phyloP scores from a whole-genome alignment of 257 asterid species.

The Capsicum pubescens region DNA sequence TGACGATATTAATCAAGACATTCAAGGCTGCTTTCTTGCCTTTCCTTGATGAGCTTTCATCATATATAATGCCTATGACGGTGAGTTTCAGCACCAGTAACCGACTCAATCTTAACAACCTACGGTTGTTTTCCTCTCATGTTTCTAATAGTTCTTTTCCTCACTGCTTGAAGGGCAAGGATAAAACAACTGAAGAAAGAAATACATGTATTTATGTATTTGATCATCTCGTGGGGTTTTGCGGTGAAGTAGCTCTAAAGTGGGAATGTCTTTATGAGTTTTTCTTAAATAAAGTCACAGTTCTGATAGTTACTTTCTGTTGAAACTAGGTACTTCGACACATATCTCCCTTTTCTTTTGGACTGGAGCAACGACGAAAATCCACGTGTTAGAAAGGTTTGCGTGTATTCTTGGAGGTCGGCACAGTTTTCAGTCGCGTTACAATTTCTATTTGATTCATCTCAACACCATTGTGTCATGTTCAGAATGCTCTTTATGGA shows the following conservation, averaged over 20 bases:
- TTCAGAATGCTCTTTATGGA: constrained; percentile 92
- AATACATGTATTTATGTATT: constrained; percentile 84
- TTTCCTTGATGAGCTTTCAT: constrained; percentile 79
- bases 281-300: constrained; percentile 30
- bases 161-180: constrained; percentile 66
- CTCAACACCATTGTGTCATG: constrained; percentile 31
- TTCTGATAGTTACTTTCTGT: constrained; percentile 22
- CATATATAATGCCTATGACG: constrained; percentile 93
- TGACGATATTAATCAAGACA: constrained; percentile 84
- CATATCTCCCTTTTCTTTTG: constrained; percentile 87
- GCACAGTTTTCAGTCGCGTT: not conserved
- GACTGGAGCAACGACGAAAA: constrained; percentile 91
- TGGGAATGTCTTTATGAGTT: constrained; percentile 36
- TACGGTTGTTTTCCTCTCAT: not conserved
- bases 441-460: constrained; percentile 25
- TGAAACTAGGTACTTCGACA: constrained; percentile 73
- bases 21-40: constrained; percentile 87
- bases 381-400: constrained; percentile 88
- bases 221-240: constrained; percentile 92
- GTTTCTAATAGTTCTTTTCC: not conserved
- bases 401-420: not conserved
- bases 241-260: constrained; percentile 82
- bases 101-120: not conserved
- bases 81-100: constrained; percentile 50
- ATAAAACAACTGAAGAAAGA: constrained; percentile 87